phyloP scores from a whole-genome alignment of 2,329 filamentous ascomycete species.

The Xylaria sp. region DNA sequence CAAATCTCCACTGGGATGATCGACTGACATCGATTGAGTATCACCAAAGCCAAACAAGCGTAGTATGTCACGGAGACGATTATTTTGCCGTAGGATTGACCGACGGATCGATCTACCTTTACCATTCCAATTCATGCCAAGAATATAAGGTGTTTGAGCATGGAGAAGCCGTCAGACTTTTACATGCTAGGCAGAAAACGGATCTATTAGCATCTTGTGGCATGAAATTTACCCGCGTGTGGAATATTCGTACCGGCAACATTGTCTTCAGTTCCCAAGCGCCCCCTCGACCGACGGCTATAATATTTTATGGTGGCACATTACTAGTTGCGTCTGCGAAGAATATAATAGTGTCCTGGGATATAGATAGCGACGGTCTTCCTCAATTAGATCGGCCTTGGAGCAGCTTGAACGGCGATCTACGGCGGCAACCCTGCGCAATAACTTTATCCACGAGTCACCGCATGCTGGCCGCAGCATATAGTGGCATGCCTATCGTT shows the following conservation, averaged over 20 bases:
- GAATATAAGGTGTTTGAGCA: constrained; percentile 19
- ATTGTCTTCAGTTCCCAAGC: background rate
- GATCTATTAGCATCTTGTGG: constrained; percentile 22
- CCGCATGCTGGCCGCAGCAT: background rate
- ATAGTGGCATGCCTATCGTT: constrained; percentile 6
- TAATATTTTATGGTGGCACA: constrained; percentile 1
- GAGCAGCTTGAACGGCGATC: constrained; percentile 1
- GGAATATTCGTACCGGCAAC: constrained; percentile 8
- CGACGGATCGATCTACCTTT: background rate
- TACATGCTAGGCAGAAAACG: background rate
- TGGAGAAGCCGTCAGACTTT: constrained; percentile 11
- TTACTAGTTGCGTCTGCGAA: constrained; percentile 9
- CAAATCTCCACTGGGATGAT: constrained; percentile 6
- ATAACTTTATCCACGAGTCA: constrained; percentile 5
- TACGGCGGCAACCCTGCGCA: constrained; percentile 10
- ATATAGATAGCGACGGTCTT: constrained; percentile 7
- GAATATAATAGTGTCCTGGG: constrained; percentile 10
- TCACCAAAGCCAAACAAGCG: background rate
- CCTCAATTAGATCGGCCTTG: constrained; percentile 9
- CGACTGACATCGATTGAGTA: constrained; percentile 11
- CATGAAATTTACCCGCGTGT: constrained; percentile 1
- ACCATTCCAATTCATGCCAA: constrained; percentile 12
- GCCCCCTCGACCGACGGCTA: background rate
- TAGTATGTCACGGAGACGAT: constrained; percentile 14
- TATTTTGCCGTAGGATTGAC: constrained; percentile 16